Evolutionary conservation across 345 rosid genomes (phyloP), one percentile per base, ranked within the genome.

Genomic region (Physaria fendleri): DNA sequence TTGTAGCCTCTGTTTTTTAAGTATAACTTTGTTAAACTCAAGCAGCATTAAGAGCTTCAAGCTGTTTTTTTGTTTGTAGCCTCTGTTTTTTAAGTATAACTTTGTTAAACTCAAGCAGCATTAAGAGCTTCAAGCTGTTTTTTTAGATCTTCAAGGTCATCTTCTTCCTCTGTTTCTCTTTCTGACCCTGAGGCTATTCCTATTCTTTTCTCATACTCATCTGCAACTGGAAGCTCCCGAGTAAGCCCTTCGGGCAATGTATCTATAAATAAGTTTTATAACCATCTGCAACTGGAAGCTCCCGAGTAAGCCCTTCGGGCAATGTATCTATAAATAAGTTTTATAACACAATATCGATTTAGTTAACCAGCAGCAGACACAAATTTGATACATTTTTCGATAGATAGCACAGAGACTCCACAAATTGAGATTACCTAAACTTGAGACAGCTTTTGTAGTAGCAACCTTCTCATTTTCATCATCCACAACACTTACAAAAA

Each of bases 111-210:
- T 70, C 51, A 76, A 45, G 55, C 79, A 56, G 92, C 82, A 73
- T 85, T 93, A 13, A 93, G 91, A 57, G 91, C 89, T 12, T 87
- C 97, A 24, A 89, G 95, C 76, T 89, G 94, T 79, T 71, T 85
- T 59, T 78, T 75, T 13, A 93, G 86, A 23, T 80, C 85, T 58
- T 89, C 97, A 22, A 93, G 90, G 76, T 86, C 35, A 1, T 76
- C 58, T 10, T 82, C 35, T 5, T 78, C 65, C 50, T 76, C 80
- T 21, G 87, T 27, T 45, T 78, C 79, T 14, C 75, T n/a, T n/a
- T n/a, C 50, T 53, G 76, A 35, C 58, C 54, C 85, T 37, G 41
- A 37, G 4, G 18, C 41, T 32, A 79, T 55, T 21, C 71, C 60
- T 13, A 77, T 71, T 51, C 17, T 8, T 60, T 78, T 77, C 42